A percentile compares a stretch with the other conserved stretches of the same genome.
These are phyloP conservation scores for Epichloe gansuensis DNA, from an alignment of 2,329 filamentous ascomycete genomes.

Conservation along the genomic window DNA sequence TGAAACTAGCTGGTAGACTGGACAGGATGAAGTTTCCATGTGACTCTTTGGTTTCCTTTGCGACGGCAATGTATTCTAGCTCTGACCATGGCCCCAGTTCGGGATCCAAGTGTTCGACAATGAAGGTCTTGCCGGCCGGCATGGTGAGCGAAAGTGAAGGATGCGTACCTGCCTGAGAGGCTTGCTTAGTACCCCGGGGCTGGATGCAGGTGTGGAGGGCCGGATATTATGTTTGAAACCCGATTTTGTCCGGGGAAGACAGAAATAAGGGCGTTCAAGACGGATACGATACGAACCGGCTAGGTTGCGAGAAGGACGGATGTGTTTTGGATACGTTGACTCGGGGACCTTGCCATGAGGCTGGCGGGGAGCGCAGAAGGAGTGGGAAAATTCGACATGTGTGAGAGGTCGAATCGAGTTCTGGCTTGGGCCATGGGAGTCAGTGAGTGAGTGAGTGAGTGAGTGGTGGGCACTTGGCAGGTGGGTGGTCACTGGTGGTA, in stretches of 20 bases:
- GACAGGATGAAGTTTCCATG: slow-evolving; percentile 67
- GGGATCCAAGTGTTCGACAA: slow-evolving; percentile 92
- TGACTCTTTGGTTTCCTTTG: slow-evolving; percentile 58
- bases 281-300: not conserved
- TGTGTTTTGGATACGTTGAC: too few relatives aligned
- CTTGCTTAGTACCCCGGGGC: too few relatives aligned
- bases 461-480: too few relatives aligned
- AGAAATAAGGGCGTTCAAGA: not conserved
- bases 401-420: not conserved
- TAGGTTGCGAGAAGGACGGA: too few relatives aligned
- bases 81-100: slow-evolving; percentile 91
- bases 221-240: too few relatives aligned
- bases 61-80: slow-evolving; percentile 83
- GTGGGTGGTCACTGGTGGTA: too few relatives aligned
- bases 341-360: too few relatives aligned
- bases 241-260: not conserved
- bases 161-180: too few relatives aligned
- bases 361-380: not conserved
- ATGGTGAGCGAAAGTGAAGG: slow-evolving; percentile 15
- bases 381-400: not conserved
- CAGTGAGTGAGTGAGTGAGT: too few relatives aligned
- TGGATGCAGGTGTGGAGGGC: too few relatives aligned
- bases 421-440: not conserved
- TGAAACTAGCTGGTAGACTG: slow-evolving; percentile 58
- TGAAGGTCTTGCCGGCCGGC: slow-evolving; percentile 55